A percentile compares a stretch with the other conserved stretches of the same genome.
These are phyloP conservation scores for Hapsidospora chrysogenum DNA, from an alignment of 495 filamentous ascomycete species.

Conservation along the genomic window DNA sequence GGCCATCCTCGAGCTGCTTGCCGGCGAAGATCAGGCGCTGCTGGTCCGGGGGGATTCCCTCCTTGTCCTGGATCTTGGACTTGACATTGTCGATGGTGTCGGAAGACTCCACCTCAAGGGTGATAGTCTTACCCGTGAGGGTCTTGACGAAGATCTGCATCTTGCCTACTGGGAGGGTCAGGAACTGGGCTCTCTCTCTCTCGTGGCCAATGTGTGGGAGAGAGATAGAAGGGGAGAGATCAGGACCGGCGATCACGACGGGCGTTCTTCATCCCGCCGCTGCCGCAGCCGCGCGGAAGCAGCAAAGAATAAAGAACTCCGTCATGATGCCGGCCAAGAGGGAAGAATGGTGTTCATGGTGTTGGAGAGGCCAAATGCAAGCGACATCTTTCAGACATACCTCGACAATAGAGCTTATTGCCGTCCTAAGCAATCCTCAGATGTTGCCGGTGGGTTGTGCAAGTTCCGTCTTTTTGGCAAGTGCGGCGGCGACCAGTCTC, in stretches of 20 bases:
- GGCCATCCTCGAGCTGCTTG: conserved; percentile 99
- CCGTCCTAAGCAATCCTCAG: conserved; percentile 38
- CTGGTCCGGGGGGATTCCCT: conserved; percentile 99
- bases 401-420: conserved; percentile 37
- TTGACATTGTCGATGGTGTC: conserved; percentile 99
- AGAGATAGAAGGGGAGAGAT: neutral
- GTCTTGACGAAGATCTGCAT: conserved; percentile 99
- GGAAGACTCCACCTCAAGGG: conserved; percentile 99
- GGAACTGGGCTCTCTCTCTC: neutral
- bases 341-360: no score
- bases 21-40: conserved; percentile 99
- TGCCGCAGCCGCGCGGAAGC: neutral
- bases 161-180: conserved; percentile 25
- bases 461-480: no score
- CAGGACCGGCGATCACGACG: no score
- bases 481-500: no score
- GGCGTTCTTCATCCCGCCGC: no score
- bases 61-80: conserved; percentile 89
- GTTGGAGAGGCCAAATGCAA: no score
- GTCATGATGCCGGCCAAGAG: no score
- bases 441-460: conserved; percentile 24
- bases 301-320: no score
- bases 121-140: conserved; percentile 99
- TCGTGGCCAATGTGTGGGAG: neutral
- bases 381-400: conserved; percentile 27